Percentiles rank a stretch among this genome's conserved stretches.
phyloP scores from a whole-genome alignment of 805 yeast genomes.

The Kodamaea restingae region DNA sequence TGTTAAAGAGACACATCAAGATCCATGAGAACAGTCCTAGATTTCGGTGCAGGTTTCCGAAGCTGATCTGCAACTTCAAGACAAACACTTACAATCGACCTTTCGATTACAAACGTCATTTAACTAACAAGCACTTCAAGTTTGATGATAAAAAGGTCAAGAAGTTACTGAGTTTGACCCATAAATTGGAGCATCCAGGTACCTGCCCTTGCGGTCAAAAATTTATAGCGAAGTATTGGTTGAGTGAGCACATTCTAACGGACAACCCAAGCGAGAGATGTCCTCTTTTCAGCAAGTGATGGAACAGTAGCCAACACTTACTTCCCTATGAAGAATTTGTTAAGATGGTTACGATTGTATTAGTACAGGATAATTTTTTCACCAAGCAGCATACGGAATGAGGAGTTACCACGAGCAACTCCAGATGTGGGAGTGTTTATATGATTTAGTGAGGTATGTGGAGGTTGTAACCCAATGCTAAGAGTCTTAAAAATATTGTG shows the following conservation, averaged over 20 bases:
- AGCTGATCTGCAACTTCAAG: constrained; percentile 10
- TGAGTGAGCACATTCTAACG: constrained; percentile 7
- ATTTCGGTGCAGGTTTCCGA: constrained; percentile 9
- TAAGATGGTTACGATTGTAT: neutral
- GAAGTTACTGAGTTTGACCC: constrained; percentile 7
- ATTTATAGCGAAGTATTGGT: constrained; percentile 8
- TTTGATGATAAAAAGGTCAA: constrained; percentile 10
- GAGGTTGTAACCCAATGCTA: too few relatives aligned
- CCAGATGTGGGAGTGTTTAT: too few relatives aligned
- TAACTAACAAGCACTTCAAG: constrained; percentile 9
- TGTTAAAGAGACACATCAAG: constrained; percentile 11
- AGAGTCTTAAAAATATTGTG: too few relatives aligned
- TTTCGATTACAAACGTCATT: constrained; percentile 9
- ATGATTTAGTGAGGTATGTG: too few relatives aligned
- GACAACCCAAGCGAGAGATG: constrained; percentile 6
- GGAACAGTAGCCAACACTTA: neutral
- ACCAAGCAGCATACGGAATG: too few relatives aligned
- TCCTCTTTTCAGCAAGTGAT: constrained; percentile 5
- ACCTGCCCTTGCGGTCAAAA: constrained; percentile 9
- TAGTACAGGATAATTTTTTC: neutral
- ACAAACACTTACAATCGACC: constrained; percentile 9
- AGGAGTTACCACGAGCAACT: too few relatives aligned
- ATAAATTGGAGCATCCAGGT: constrained; percentile 9
- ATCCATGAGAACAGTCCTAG: constrained; percentile 9
- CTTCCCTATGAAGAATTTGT: too few relatives aligned